Conservation (phyloP, 768 basidiomycete species). For the Tricholoma matsutake region DNA sequence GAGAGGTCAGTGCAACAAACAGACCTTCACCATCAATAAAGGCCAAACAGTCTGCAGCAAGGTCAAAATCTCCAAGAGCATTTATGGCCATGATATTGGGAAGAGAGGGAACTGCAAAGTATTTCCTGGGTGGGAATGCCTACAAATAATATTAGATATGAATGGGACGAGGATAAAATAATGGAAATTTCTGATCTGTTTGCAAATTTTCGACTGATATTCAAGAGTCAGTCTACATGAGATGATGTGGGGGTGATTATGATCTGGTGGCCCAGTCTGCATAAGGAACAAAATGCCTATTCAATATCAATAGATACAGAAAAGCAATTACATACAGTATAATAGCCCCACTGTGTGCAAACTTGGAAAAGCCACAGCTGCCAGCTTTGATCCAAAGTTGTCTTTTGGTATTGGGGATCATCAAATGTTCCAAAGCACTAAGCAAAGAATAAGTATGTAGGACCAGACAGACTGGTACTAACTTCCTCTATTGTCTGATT, state of each 20-base stretch:
- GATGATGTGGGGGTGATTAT: slow-evolving; percentile 68
- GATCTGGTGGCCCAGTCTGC: slow-evolving; percentile 74
- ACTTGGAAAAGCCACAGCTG: slow-evolving; percentile 88
- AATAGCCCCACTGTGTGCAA: slow-evolving; percentile 96
- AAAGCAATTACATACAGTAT: slow-evolving; percentile 50
- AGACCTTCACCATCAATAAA: slow-evolving; percentile 84
- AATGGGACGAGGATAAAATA: background rate
- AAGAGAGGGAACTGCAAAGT: slow-evolving; percentile 64
- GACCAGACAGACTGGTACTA: slow-evolving; percentile 5
- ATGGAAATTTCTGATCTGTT: slow-evolving; percentile 36
- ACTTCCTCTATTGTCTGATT: slow-evolving; percentile 34
- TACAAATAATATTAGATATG: slow-evolving; percentile 20
- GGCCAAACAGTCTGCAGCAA: slow-evolving; percentile 78
- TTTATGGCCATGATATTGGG: slow-evolving; percentile 88
- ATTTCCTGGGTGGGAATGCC: slow-evolving; percentile 77
- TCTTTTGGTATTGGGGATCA: slow-evolving; percentile 59
- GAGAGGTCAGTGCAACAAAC: slow-evolving; percentile 6
- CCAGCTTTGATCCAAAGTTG: slow-evolving; percentile 71
- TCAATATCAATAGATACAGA: background rate
- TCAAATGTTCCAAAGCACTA: slow-evolving; percentile 89
- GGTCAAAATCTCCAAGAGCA: slow-evolving; percentile 75
- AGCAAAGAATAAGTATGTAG: background rate
- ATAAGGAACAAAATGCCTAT: background rate
- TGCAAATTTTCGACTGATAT: slow-evolving; percentile 69
- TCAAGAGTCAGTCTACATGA: slow-evolving; percentile 73